Percentiles rank a stretch among this genome's conserved stretches.
Evolutionary conservation across 148 eudicot genomes (phyloP).

Genomic region (Linanthus parryae): DNA sequence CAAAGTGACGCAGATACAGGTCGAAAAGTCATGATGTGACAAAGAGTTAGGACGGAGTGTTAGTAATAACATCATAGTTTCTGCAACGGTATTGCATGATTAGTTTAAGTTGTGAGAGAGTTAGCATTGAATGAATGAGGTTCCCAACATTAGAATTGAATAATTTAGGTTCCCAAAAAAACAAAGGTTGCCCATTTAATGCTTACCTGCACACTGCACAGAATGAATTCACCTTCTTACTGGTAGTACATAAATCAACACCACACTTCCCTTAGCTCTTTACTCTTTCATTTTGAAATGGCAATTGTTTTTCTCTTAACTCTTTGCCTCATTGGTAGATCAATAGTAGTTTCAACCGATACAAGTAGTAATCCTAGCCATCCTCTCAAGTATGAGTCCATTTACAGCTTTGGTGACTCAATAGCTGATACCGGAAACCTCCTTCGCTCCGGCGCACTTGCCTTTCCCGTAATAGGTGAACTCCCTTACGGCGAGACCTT

Average conservation of each 20-base stretch:
- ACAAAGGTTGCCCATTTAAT: conserved; percentile 15
- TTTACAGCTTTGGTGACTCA: conserved; percentile 45
- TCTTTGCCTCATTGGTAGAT: not conserved
- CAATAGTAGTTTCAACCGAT: too few species aligned
- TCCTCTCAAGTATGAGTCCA: conserved; percentile 21
- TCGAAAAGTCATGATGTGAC: too few species aligned
- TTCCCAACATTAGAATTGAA: too few species aligned
- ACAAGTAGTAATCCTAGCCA: not conserved
- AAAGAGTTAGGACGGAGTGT: too few species aligned
- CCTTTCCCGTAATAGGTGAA: conserved; percentile 41
- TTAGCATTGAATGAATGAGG: too few species aligned
- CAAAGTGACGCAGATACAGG: too few species aligned
- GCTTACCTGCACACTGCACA: conserved; percentile 9
- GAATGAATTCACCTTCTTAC: not conserved
- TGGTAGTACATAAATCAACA: not conserved
- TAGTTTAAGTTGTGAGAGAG: too few species aligned
- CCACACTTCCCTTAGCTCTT: not conserved
- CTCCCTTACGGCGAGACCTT: conserved; percentile 68
- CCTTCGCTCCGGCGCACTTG: conserved; percentile 46
- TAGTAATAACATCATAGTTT: too few species aligned
- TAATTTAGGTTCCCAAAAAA: too few species aligned
- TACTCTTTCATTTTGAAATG: conserved; percentile 6
- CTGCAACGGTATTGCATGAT: too few species aligned
- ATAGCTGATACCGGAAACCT: conserved; percentile 46
- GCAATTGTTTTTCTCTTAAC: not conserved